These are phyloP conservation scores for Pseudohalonectria lignicola DNA, from an alignment of 2,329 filamentous ascomycete genomes.

Conservation along the genomic window DNA sequence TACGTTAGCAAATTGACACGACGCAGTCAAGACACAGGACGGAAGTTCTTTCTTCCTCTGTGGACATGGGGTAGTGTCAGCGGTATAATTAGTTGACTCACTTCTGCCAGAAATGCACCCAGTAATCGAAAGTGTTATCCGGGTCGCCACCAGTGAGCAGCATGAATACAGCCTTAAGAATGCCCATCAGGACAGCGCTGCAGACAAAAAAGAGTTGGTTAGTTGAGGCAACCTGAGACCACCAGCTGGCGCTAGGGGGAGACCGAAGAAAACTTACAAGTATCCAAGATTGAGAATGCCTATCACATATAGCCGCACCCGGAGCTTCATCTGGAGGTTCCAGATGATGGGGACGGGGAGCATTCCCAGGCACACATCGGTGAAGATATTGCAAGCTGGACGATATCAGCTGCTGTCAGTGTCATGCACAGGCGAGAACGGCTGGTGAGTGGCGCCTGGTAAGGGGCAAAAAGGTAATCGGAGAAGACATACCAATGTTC, in stretches of 20 bases:
- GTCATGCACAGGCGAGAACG: too few species aligned
- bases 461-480: neutral
- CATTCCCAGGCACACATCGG: conserved; percentile 16
- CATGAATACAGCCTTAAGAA: conserved; percentile 18
- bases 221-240: neutral
- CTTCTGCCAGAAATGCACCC: conserved; percentile 5
- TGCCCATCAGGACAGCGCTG: conserved; percentile 16
- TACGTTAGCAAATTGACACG: neutral
- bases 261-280: conserved; percentile 10
- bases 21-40: too few species aligned
- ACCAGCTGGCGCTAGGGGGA: neutral
- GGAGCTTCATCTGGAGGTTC: conserved; percentile 15
- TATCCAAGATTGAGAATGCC: conserved; percentile 19
- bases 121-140: conserved; percentile 12
- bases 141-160: conserved; percentile 15
- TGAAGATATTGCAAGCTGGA: conserved; percentile 17
- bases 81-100: neutral
- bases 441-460: too few species aligned
- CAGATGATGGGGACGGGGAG: conserved; percentile 19
- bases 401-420: too few species aligned
- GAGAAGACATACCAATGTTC: conserved; percentile 5
- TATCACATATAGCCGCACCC: conserved; percentile 15
- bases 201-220: neutral
- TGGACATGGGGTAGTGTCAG: neutral
- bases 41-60: neutral